Percentiles rank a stretch among this genome's conserved stretches.
Evolutionary conservation across 2,329 filamentous ascomycete genomes (phyloP).

Genomic region (Apiospora phragmitis): DNA sequence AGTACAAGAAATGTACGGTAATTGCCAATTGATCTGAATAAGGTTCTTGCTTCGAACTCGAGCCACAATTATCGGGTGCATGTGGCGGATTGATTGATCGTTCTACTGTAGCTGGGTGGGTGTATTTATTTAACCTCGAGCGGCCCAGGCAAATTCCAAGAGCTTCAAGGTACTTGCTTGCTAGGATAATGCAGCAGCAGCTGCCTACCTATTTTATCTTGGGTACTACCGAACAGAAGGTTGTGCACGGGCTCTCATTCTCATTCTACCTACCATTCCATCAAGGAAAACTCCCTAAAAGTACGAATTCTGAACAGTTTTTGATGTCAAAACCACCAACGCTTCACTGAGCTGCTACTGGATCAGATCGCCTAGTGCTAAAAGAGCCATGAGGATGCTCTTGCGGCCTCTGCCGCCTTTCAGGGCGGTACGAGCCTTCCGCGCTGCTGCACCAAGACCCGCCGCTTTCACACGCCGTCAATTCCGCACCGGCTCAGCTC

Average conservation of each 20-base stretch:
- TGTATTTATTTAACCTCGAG: too few relatives aligned
- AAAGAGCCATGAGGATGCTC: not conserved
- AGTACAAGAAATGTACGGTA: not conserved
- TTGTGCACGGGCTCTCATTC: slow-evolving; percentile 1
- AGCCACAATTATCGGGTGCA: not conserved
- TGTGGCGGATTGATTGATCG: not conserved
- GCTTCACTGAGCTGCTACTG: not conserved
- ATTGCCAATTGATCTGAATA: not conserved
- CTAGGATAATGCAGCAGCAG: not conserved
- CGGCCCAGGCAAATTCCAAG: not conserved
- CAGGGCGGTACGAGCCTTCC: not conserved
- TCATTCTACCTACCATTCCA: not conserved
- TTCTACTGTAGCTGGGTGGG: too few relatives aligned
- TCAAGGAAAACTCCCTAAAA: not conserved
- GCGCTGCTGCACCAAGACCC: not conserved
- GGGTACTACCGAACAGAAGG: not conserved
- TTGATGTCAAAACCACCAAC: not conserved
- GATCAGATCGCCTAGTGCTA: not conserved
- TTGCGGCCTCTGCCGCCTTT: slow-evolving; percentile 1
- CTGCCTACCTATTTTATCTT: too few relatives aligned
- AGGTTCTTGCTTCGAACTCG: not conserved
- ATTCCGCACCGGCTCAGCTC: not conserved
- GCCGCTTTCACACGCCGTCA: not conserved
- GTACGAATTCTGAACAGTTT: not conserved
- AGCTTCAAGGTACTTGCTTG: not conserved